Evolutionary conservation across 192 early-diverging fungal species (phyloP), one percentile per base, ranked within the genome.

Genomic region (Backusella liffmaniae): DNA sequence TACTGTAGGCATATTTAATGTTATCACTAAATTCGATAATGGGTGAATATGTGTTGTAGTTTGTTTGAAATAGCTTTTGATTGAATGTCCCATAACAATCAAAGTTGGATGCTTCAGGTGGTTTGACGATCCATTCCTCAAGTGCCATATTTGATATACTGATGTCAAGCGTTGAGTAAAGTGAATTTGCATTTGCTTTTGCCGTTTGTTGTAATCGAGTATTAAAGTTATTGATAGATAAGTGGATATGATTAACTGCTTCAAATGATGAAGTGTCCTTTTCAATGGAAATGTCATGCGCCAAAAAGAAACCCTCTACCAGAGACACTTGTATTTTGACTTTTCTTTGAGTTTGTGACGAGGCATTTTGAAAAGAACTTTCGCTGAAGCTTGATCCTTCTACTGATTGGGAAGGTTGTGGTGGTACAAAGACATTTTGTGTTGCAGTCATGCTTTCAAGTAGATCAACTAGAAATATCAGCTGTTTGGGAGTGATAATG

Each of bases 401-500:
- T 67, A 35, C 29, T 18, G 26, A 12, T 29, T 29, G 67, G 23
- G 8, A 76, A 21, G 10, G 8, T 4, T 10, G 23, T 62, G 56
- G 37, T 37, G 67, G 23, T 23, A 39, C 34, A 23, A 23, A 23
- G 1, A 66, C 16, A 71, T 56, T 26, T 4, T 73, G 13, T 9
- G 21, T 13, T 34, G 36, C 2, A n/a, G 12, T 49, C 30, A 37
- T n/a, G 66, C 56, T 62, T 62, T 62, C 56, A 62, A 62, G 21
- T 29, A 78, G 23, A 26, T 78, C 71, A 13, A 78, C 29, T 21
- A 78, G 37, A 44, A 78, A 88, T 29, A 76, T 81, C 6, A 84
- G 68, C 59, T 89, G 88, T 10, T 77, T 76, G 6, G 88, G 88
- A 2, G 77, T 39, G 76, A 83, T 42, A 77, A 73, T 23, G 73